Conservation (phyloP, 768 basidiomycete genomes). For the Galerina sulciceps region DNA sequence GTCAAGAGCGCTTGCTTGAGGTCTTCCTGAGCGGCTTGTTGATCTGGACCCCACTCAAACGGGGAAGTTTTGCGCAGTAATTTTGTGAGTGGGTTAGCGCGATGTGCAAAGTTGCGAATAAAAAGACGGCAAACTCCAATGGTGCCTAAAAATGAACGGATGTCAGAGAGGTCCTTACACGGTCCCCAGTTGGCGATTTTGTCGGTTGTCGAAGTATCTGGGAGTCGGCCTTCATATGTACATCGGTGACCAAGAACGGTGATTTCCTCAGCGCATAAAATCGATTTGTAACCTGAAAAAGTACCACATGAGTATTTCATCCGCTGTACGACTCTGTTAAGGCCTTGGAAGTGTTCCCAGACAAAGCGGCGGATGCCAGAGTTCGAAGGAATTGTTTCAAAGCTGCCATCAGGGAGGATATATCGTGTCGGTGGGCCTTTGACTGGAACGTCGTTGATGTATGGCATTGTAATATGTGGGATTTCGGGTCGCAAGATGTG, state of each 20-base stretch:
- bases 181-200: too few relatives aligned
- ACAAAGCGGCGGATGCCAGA: neutral
- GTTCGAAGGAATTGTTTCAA: neutral
- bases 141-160: too few relatives aligned
- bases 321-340: neutral
- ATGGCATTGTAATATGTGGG: neutral
- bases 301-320: too few relatives aligned
- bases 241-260: too few relatives aligned
- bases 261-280: too few relatives aligned
- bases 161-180: too few relatives aligned
- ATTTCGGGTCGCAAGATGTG: neutral
- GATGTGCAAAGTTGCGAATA: too few relatives aligned
- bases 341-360: neutral
- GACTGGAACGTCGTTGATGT: neutral
- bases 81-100: too few relatives aligned
- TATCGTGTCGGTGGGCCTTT: neutral
- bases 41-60: neutral
- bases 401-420: neutral
- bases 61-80: neutral
- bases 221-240: too few relatives aligned
- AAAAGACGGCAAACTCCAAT: too few relatives aligned
- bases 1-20: slow-evolving; percentile 26
- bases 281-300: too few relatives aligned
- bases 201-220: too few relatives aligned
- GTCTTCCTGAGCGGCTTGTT: slow-evolving; percentile 1